These are phyloP conservation scores for Hanseniaspora lindneri DNA, from an alignment of 805 yeast genomes.

Conservation along the genomic window DNA sequence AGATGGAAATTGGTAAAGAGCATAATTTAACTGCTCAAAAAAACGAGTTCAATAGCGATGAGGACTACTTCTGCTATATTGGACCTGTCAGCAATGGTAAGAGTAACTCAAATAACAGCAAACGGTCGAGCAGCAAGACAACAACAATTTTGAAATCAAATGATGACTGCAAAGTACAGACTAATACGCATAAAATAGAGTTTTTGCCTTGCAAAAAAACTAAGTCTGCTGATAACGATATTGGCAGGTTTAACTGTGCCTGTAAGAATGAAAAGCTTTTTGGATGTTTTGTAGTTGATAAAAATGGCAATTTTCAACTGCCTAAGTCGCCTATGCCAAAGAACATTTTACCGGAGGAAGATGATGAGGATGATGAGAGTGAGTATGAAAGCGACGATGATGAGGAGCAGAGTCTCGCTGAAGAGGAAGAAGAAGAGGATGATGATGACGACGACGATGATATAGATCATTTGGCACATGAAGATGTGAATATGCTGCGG, in stretches of 20 bases:
- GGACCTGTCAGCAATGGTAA: neutral
- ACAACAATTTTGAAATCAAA: neutral
- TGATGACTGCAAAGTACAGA: neutral
- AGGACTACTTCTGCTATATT: neutral
- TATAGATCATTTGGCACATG: neutral
- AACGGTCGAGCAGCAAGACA: neutral
- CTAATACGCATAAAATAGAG: neutral
- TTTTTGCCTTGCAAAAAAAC: constrained; percentile 1
- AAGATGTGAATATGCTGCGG: constrained; percentile 2
- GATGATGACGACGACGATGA: constrained; percentile 2
- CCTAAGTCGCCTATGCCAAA: constrained; percentile 23
- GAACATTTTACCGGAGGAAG: neutral
- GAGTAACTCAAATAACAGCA: neutral
- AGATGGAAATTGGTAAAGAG: neutral
- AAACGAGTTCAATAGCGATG: neutral
- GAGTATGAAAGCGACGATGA: constrained; percentile 13
- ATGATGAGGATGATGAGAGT: constrained; percentile 12
- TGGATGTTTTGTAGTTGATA: neutral
- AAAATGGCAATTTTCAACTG: neutral
- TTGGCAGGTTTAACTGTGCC: neutral
- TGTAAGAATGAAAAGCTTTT: neutral
- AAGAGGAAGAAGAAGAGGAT: constrained; percentile 4
- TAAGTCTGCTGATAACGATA: neutral
- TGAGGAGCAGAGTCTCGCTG: neutral
- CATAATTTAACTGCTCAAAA: neutral